Evolutionary conservation across 1,284 basidiomycete species (phyloP), one percentile per base, ranked within the genome.

Genomic region (Gomphus bonarii): DNA sequence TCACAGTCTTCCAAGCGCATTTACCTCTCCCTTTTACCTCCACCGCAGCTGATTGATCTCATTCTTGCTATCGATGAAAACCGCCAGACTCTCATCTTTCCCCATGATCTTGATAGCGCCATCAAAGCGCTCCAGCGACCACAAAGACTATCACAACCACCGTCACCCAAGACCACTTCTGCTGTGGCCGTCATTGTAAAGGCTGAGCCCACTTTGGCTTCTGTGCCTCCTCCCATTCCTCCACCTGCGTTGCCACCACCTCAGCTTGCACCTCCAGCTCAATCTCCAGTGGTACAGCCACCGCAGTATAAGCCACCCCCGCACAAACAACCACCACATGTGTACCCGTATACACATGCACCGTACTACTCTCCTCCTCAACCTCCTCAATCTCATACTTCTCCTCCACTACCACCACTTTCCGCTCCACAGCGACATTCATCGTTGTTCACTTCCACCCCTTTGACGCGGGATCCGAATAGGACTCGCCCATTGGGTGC

Each of bases 11-110:
- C 48, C 11, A 88, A 87, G 67, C 77, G 78, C 61, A 76, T 77
- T 60, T 89, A 88, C 70, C 72, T 89, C 44, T 73, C 74, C 30
- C 74, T 87, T 20, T 72, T 89, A 8, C 76, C 81, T 16, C 77
- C 75, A 35, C 74, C 78, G 49, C 83, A 86, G 69, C 76, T 88
- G 65, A 83, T 88, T 63, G 85, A 88, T 61, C 80, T 88, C 61
- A 86, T 86, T 65, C 73, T 89, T 51, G 75, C 75, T 30, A 81
- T 88, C 62, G 86, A 89, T 63, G 68, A 78, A 9, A 77, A 87
- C 61, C 66, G 82, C 52, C 80, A 78, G 66, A 73, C 72, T 55
- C 70, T 78, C 25, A 69, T 88, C 67, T 89, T 87, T 84, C 86
- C 86, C 9, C 65, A 71, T 33, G 82, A 88, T 64, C 72, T 89